phyloP scores from a whole-genome alignment of 345 rosid genomes.

The Populus davidiana region DNA sequence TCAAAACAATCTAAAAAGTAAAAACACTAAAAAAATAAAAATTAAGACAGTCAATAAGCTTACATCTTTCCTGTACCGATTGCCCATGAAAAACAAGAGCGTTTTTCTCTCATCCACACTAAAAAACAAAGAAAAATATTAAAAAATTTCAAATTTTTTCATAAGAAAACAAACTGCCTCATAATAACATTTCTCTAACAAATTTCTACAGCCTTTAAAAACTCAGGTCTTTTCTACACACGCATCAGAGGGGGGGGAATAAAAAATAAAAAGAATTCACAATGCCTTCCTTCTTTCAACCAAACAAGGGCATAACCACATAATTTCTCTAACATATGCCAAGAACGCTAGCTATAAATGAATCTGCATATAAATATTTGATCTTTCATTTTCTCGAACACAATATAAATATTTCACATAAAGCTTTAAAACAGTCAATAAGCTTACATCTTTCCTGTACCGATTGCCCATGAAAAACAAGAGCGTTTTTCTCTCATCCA shows the following conservation, averaged over 20 bases:
- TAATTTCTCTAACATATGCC: not conserved
- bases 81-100: too few relatives aligned
- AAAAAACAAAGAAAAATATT: too few relatives aligned
- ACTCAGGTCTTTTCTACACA: not conserved
- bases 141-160: too few relatives aligned
- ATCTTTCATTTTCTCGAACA: not conserved
- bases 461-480: conserved; percentile 99
- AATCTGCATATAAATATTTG: too few relatives aligned
- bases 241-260: not conserved
- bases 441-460: conserved; percentile 76
- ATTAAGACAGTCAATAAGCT: too few relatives aligned
- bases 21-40: too few relatives aligned
- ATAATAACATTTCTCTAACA: not conserved
- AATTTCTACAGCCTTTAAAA: not conserved
- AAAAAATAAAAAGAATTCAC: not conserved
- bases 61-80: too few relatives aligned
- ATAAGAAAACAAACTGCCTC: too few relatives aligned
- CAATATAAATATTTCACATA: not conserved
- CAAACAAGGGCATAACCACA: not conserved
- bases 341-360: not conserved
- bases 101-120: too few relatives aligned
- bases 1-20: too few relatives aligned
- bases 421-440: not conserved
- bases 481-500: conserved; percentile 57
- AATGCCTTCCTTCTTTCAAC: not conserved